A percentile compares a stretch with the other conserved stretches of the same genome.
phyloP scores from a whole-genome alignment of 441 rosid genomes.

The Theobroma grandiflorum region DNA sequence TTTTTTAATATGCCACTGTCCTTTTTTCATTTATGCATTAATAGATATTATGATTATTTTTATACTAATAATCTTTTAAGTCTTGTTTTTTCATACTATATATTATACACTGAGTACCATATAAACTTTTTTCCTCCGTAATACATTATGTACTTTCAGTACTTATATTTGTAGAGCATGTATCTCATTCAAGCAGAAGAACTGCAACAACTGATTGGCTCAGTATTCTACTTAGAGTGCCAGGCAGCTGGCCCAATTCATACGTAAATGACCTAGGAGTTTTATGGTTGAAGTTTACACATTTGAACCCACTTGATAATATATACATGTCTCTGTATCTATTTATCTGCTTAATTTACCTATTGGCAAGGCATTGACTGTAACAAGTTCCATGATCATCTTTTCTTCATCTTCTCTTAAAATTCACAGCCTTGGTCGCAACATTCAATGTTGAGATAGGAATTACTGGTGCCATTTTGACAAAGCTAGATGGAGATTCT shows the following conservation, averaged over 20 bases:
- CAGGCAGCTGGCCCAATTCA: not conserved
- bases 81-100: not conserved
- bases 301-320: not conserved
- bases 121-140: slow-evolving; percentile 3
- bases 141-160: not conserved
- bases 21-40: not conserved
- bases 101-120: not conserved
- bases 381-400: slow-evolving; percentile 12
- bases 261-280: not conserved
- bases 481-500: slow-evolving; percentile 98
- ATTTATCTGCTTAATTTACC: slow-evolving; percentile 14
- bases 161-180: slow-evolving; percentile 9
- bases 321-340: slow-evolving; percentile 19
- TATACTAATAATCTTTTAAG: not conserved
- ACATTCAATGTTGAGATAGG: slow-evolving; percentile 97
- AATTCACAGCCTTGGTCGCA: slow-evolving; percentile 82
- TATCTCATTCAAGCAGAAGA: slow-evolving; percentile 15
- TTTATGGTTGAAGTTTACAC: not conserved
- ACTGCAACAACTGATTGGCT: not conserved
- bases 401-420: slow-evolving; percentile 29
- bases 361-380: slow-evolving; percentile 5
- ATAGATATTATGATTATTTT: not conserved
- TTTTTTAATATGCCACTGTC: not conserved
- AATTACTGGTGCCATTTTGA: slow-evolving; percentile 97
- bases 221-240: not conserved